Evolutionary conservation across 2,329 filamentous ascomycete genomes (phyloP).

Genomic region (Colletotrichum magnum): DNA sequence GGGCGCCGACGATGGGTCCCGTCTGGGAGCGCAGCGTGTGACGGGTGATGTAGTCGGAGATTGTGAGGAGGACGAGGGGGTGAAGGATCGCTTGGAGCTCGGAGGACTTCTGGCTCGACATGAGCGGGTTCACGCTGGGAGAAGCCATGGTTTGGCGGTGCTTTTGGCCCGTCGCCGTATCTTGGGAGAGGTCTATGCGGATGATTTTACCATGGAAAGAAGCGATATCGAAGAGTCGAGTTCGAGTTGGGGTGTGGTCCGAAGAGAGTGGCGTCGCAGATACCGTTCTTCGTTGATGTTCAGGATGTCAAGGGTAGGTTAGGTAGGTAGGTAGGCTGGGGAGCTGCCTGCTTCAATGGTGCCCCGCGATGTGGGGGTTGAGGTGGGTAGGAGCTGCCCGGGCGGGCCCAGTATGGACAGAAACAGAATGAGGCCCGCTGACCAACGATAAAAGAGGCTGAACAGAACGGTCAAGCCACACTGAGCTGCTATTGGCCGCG

Average conservation of each 20-base stretch:
- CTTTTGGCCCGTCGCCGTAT: constrained; percentile 29
- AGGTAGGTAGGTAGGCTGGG: too few relatives aligned
- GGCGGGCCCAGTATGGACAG: neutral
- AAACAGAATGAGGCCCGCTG: constrained; percentile 28
- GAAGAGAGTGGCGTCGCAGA: neutral
- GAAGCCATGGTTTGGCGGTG: constrained; percentile 61
- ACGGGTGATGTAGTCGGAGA: constrained; percentile 96
- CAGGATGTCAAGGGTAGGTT: neutral
- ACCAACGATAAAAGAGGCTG: constrained; percentile 19
- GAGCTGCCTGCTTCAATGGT: constrained; percentile 16
- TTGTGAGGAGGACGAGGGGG: constrained; percentile 93
- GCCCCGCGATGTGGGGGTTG: constrained; percentile 39
- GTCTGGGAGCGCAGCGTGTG: constrained; percentile 83
- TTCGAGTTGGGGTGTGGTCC: too few relatives aligned
- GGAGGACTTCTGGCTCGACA: constrained; percentile 76
- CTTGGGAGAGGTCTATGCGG: neutral
- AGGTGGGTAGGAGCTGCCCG: constrained; percentile 21
- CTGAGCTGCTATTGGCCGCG: constrained; percentile 2
- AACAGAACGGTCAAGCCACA: constrained; percentile 22
- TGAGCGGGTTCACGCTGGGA: constrained; percentile 65
- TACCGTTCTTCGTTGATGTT: constrained; percentile 2
- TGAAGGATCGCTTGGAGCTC: constrained; percentile 90
- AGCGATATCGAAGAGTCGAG: neutral
- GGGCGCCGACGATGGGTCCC: constrained; percentile 85
- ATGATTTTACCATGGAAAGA: constrained; percentile 16